phyloP scores from a whole-genome alignment of 306 rosid genomes.

The Luffa acutangula region DNA sequence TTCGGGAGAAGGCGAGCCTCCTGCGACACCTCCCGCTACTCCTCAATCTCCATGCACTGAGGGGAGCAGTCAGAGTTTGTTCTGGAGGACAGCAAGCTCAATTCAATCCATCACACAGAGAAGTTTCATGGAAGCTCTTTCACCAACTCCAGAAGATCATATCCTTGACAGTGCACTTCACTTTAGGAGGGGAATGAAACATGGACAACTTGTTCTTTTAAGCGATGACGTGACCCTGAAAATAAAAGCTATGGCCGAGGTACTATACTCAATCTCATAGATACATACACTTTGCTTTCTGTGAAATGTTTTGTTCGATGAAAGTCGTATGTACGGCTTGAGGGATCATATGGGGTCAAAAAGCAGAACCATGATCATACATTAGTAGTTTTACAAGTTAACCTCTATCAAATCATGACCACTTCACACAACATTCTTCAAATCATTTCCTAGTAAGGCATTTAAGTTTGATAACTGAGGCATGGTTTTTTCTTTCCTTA shows the following conservation, averaged over 20 bases:
- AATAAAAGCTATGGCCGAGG: constrained; percentile 86
- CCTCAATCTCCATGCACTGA: constrained; percentile 29
- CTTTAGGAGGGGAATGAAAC: constrained; percentile 30
- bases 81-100: constrained; percentile 14
- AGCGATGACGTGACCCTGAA: constrained; percentile 53
- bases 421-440: background rate
- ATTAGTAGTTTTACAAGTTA: background rate
- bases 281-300: background rate
- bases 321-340: background rate
- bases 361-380: background rate
- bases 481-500: constrained; percentile 8
- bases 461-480: background rate
- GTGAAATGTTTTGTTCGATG: background rate
- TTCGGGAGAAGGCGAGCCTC: constrained; percentile 43
- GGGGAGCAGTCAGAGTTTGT: constrained; percentile 11
- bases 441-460: background rate
- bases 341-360: background rate
- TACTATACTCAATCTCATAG: constrained; percentile 7
- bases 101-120: constrained; percentile 10
- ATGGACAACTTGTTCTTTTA: constrained; percentile 51
- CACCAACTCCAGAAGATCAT: constrained; percentile 58
- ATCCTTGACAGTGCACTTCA: constrained; percentile 57
- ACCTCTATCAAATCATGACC: background rate
- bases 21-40: constrained; percentile 50
- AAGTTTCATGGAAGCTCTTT: constrained; percentile 28